phyloP scores from a whole-genome alignment of 495 filamentous ascomycete species.

The Aspergillus affinis region DNA sequence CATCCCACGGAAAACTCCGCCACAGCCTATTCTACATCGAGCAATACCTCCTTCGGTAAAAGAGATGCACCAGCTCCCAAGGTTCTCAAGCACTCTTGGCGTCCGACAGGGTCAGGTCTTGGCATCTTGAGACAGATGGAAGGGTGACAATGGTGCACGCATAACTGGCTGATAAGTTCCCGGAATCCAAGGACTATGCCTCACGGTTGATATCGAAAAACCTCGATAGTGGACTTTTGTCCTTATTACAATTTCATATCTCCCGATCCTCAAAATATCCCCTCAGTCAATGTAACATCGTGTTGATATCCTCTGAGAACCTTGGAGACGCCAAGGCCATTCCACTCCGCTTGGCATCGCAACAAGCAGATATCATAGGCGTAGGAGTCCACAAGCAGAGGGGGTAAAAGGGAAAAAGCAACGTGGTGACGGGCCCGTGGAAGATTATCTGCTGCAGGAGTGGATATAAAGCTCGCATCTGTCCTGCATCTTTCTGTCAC shows the following conservation, averaged over 20 bases:
- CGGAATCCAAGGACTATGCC: background rate
- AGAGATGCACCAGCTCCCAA: slow-evolving; percentile 3
- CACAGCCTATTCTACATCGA: background rate
- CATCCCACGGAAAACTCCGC: background rate
- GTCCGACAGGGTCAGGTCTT: slow-evolving; percentile 2
- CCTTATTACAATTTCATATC: background rate
- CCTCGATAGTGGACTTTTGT: background rate
- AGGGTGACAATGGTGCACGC: background rate
- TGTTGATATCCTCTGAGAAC: slow-evolving; percentile 13
- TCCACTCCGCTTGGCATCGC: slow-evolving; percentile 17
- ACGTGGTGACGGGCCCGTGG: background rate
- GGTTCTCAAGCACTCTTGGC: slow-evolving; percentile 17
- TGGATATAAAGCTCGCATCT: slow-evolving; percentile 5
- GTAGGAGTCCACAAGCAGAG: background rate
- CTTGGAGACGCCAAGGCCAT: slow-evolving; percentile 25
- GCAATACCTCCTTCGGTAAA: background rate
- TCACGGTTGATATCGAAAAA: background rate
- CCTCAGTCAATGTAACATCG: background rate
- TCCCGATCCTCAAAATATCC: background rate
- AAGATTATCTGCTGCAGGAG: background rate
- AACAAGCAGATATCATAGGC: slow-evolving; percentile 1
- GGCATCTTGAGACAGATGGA: slow-evolving; percentile 2
- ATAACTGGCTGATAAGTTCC: background rate
- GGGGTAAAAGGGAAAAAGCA: background rate
- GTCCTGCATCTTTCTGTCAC: background rate